Conservation (phyloP, 345 rosid species). For the Linum lewisii region DNA sequence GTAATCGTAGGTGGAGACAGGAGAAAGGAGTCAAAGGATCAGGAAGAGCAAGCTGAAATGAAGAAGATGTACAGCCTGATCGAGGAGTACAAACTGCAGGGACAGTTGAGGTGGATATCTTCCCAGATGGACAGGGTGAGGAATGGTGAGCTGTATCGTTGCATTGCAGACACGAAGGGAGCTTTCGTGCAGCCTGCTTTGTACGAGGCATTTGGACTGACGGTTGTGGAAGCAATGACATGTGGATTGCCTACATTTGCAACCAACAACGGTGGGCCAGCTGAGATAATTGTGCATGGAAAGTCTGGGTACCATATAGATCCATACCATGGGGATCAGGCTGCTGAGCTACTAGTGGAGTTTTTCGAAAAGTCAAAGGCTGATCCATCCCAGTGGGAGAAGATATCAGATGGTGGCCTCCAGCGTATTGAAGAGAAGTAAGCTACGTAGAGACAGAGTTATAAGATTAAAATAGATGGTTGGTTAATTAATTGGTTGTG, state of each 20-base stretch:
- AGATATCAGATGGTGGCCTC: conserved; percentile 67
- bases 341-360: conserved; percentile 52
- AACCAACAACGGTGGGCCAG: conserved; percentile 89
- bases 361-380: conserved; percentile 64
- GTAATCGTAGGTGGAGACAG: conserved; percentile 91
- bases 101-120: conserved; percentile 84
- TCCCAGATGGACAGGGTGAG: conserved; percentile 86
- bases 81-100: conserved; percentile 56
- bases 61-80: conserved; percentile 64
- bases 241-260: conserved; percentile 84
- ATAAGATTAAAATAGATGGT: too few species aligned
- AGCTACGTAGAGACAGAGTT: conserved; percentile 6
- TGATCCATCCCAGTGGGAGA: conserved; percentile 64
- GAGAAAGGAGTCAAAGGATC: conserved; percentile 82
- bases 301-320: conserved; percentile 82
- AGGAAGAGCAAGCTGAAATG: conserved; percentile 92
- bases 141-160: conserved; percentile 74
- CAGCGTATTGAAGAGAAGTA: conserved; percentile 83
- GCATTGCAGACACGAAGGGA: conserved; percentile 69
- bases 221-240: conserved; percentile 87
- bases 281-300: conserved; percentile 86
- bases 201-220: conserved; percentile 81
- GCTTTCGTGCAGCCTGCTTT: conserved; percentile 88
- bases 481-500: not conserved
- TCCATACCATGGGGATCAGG: conserved; percentile 88